A percentile compares a stretch with the other conserved stretches of the same genome.
These are phyloP conservation scores for Lichtheimia corymbifera DNA, from an alignment of 371 early-diverging fungal genomes.

Conservation along the genomic window DNA sequence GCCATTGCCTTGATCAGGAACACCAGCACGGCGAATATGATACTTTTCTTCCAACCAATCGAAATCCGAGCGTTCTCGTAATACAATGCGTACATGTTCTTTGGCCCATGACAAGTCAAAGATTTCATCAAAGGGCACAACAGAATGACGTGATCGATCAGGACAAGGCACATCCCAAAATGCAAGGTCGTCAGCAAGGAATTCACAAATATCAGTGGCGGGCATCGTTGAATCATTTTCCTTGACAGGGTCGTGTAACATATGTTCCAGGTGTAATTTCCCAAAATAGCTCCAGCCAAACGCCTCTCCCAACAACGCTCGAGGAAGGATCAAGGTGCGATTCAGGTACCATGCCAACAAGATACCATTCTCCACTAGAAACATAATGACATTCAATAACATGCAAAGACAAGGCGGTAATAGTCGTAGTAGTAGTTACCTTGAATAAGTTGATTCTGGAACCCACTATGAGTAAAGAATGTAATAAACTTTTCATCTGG, in stretches of 20 bases:
- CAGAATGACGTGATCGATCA: conserved; percentile 26
- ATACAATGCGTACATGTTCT: conserved; percentile 37
- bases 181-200: conserved; percentile 10
- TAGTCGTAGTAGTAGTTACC: conserved; percentile 22
- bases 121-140: conserved; percentile 44
- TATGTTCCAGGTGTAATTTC: conserved; percentile 40
- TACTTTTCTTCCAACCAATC: conserved; percentile 38
- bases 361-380: conserved; percentile 59
- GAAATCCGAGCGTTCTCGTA: conserved; percentile 36
- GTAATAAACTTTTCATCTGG: conserved; percentile 51
- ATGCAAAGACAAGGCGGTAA: background rate
- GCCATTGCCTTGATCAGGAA: conserved; percentile 17
- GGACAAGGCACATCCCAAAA: conserved; percentile 29
- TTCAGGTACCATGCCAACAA: conserved; percentile 54
- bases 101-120: conserved; percentile 49
- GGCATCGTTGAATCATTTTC: conserved; percentile 8
- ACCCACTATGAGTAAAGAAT: conserved; percentile 60
- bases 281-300: conserved; percentile 49
- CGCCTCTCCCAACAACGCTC: conserved; percentile 52
- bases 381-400: background rate
- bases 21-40: conserved; percentile 26
- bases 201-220: conserved; percentile 15
- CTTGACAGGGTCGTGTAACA: conserved; percentile 28
- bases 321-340: conserved; percentile 49
- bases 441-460: conserved; percentile 62